Evolutionary conservation across 768 basidiomycete genomes (phyloP), one percentile per base, ranked within the genome.

Genomic region (Russula ochroleuca): DNA sequence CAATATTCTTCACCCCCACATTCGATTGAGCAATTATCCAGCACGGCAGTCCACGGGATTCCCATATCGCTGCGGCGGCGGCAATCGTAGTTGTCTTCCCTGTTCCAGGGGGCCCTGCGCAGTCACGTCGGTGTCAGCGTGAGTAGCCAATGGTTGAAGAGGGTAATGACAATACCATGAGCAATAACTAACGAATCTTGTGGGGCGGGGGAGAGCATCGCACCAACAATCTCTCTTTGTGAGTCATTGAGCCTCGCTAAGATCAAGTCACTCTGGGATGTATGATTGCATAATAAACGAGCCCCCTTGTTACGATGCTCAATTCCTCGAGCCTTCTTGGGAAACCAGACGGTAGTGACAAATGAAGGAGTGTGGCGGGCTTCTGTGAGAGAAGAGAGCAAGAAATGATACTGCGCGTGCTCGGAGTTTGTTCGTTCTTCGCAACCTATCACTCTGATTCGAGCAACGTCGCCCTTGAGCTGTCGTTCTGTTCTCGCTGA

Each of bases 1-100:
- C 90, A 72, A 92, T 92, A 67, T 92, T 92, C 72, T 90, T 90
- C 28, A 92, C 90, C 13, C 87, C 90, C 51, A 92, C 84, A 74
- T 92, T 92, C 19, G 87, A 88, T 67, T 92, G 87, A 13, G 90
- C 88, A 69, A 90, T 76, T 8, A 92, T 81, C 86, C 88, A 92
- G 3, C 89, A 70, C 0, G 69, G 43, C 21, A 11, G 4, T 58
- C n/a, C 11, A 17, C 33, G 33, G 25, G 25, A 14, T 25, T 31
- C n/a, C 65, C 65, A 66, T 40, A 58, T 41, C 19, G 31, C 56
- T 15, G 61, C 65, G 17, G 65, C 61, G 5, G 51, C 45, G 1
- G 61, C 33, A n/a, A 66, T 66, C 8, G 65, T 63, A n/a, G 65
- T 66, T 14, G 65, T 66, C n/a, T 66, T 66, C 14, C 65, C 65